These are phyloP conservation scores for Ganoderma boninense DNA, from an alignment of 1,284 basidiomycete genomes.

Conservation along the genomic window DNA sequence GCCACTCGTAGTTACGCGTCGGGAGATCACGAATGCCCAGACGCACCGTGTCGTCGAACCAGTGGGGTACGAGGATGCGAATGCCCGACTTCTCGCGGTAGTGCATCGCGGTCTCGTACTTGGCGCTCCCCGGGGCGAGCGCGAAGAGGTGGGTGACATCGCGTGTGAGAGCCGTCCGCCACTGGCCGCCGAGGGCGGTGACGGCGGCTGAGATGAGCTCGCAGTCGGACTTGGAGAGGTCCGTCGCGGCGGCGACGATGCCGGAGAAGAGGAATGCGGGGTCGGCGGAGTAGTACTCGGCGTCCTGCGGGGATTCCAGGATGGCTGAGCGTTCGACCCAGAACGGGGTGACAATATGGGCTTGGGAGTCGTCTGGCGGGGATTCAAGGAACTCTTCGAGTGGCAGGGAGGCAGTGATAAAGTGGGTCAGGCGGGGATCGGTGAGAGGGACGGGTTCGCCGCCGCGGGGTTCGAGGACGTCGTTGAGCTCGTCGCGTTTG, in stretches of 20 bases:
- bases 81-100: conserved; percentile 62
- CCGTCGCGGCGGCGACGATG: conserved; percentile 73
- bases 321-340: conserved; percentile 78
- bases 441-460: conserved; percentile 29
- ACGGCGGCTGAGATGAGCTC: conserved; percentile 81
- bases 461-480: conserved; percentile 35
- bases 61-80: conserved; percentile 77
- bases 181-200: conserved; percentile 83
- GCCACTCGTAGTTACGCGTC: conserved; percentile 77
- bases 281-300: conserved; percentile 78
- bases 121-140: conserved; percentile 55
- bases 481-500: conserved; percentile 31
- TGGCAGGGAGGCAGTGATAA: conserved; percentile 35
- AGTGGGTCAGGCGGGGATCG: conserved; percentile 39
- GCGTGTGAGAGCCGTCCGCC: conserved; percentile 75
- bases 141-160: conserved; percentile 90
- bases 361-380: conserved; percentile 31
- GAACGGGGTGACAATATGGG: conserved; percentile 38
- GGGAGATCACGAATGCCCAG: conserved; percentile 65
- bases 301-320: conserved; percentile 61
- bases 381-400: conserved; percentile 37
- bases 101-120: conserved; percentile 71
- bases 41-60: conserved; percentile 84
- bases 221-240: conserved; percentile 69
- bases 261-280: conserved; percentile 85